Base-by-base conservation (phyloP, 331 rosid species). In the Quercus tomentella region DNA sequence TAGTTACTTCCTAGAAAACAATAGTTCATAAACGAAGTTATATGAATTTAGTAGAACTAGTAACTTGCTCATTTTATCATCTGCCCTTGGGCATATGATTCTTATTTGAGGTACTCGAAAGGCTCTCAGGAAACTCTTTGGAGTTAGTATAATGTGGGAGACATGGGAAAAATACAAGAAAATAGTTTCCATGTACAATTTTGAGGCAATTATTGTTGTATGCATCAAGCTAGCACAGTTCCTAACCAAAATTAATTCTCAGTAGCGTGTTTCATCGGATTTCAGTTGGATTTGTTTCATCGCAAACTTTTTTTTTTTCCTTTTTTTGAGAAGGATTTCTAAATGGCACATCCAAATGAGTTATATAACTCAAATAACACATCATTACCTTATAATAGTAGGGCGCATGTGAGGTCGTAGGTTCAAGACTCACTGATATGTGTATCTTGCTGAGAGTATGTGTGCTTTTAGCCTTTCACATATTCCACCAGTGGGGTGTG, bases 11-110 rank as follows among this genome's bases (percentile, higher is more conserved):
- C 26, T 22, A 60, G 67, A 25, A 60, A 60, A 33, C 20, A 60
- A 61, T 16, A 65, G 83, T 21, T 76, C 81, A 26, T 78, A 65
- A 45, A 61, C 23, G 23, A 17, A 61, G 35, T 56, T 30, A 18
- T 49, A 49, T 33, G 72, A 3, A 58, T 17, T 43, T 11, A 6
- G 28, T 57, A 56, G 18, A 80, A 31, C 17, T 56, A 66, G 79
- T 25, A 55, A 37, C 63, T 35, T 60, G 18, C 43, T 21, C 6
- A 61, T 63, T 56, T 57, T 33, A 63, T 77, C 52, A 52, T 70
- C 25, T 62, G 61, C 71, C 54, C 22, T 52, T 30, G 61, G 33
- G 76, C 51, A 9, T 67, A 33, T 67, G 16, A 67, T 63, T 16
- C 41, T 18, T 20, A 33, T 8, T 33, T 45, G 7, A 67, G 70